Evolutionary conservation across 2,329 filamentous ascomycete species (phyloP), one percentile per base, ranked within the genome.

Genomic region (Aspergillus uvarum): DNA sequence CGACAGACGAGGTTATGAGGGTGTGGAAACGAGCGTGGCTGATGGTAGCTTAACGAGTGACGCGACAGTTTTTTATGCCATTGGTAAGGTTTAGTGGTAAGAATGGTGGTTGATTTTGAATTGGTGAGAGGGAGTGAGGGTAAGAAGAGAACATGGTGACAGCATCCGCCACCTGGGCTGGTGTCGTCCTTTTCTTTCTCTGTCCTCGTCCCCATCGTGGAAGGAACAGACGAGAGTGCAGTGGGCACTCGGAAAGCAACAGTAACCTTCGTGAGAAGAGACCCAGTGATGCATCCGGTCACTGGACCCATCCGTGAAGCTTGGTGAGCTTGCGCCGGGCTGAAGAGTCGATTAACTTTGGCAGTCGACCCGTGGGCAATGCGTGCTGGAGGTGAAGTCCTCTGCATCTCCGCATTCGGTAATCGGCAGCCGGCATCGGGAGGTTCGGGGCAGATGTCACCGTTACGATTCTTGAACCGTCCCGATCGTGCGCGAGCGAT

Each of bases 361-460:
- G 7, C 38, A 42, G 50, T 54, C 54, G 44, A 35, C 19, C 47
- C 58, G 29, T n/a, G n/a, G 22, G 26, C 26, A 29, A 29, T 29
- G 44, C 29, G 48, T 32, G 14, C 11, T 16, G 14, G 32, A 42
- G 57, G 31, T 58, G 59, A 65, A 29, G 61, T 48, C 52, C 44
- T 54, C 47, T 29, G 50, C 26, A 59, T 63, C 64, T 67, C 66
- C 66, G 66, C 56, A 61, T 68, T 62, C 66, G 66, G 65, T 62
- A 65, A 52, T 14, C 56, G 8, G 44, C 42, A 44, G 16, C 12
- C 38, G 38, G 38, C 42, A 29, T 55, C 42, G 24, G 52, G 26
- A 22, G 31, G 32, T 42, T 35, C 52, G 32, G 51, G 26, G 47
- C 38, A 58, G 52, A 44, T 56, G 56, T 49, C 50, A 63, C 61